phyloP scores from a whole-genome alignment of 129 eudicot genomes.

The Arctium minus region DNA sequence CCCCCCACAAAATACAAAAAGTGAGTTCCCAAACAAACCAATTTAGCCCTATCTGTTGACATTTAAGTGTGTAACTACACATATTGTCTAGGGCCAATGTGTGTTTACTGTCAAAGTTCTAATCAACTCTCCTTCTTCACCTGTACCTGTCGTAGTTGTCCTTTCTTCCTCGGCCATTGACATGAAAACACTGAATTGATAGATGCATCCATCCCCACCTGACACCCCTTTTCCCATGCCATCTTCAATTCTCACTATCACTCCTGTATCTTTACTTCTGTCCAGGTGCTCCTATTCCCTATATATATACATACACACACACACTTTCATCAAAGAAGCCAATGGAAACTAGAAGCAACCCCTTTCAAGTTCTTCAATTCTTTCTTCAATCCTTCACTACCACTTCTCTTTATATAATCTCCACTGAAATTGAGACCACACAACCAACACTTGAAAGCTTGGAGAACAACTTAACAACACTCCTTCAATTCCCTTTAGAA shows the following conservation, averaged over 20 bases:
- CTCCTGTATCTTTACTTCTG: conserved; percentile 46
- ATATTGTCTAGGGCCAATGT: conserved; percentile 20
- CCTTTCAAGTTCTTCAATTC: not conserved
- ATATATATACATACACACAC: not conserved
- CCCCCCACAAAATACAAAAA: not conserved
- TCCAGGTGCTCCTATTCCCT: conserved; percentile 32
- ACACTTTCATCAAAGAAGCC: conserved; percentile 19
- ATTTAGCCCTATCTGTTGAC: not conserved
- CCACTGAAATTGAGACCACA: conserved; percentile 52
- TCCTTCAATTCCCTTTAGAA: not conserved
- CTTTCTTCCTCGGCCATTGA: conserved; percentile 74
- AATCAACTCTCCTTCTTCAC: not conserved
- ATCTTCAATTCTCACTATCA: conserved; percentile 20
- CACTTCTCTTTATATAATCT: conserved; percentile 26
- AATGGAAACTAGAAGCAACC: conserved; percentile 21
- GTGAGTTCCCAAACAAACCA: not conserved
- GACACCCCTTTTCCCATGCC: conserved; percentile 12
- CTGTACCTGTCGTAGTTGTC: conserved; percentile 24
- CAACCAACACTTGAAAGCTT: conserved; percentile 4
- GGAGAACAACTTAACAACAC: not conserved
- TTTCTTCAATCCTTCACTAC: conserved; percentile 5
- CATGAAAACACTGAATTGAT: conserved; percentile 73
- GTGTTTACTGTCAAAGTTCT: conserved; percentile 16
- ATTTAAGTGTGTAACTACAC: not conserved
- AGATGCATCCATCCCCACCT: conserved; percentile 69